A percentile compares a stretch with the other conserved stretches of the same genome.
phyloP scores from a whole-genome alignment of 2,329 filamentous ascomycete genomes.

The Salinomyces thailandicus region DNA sequence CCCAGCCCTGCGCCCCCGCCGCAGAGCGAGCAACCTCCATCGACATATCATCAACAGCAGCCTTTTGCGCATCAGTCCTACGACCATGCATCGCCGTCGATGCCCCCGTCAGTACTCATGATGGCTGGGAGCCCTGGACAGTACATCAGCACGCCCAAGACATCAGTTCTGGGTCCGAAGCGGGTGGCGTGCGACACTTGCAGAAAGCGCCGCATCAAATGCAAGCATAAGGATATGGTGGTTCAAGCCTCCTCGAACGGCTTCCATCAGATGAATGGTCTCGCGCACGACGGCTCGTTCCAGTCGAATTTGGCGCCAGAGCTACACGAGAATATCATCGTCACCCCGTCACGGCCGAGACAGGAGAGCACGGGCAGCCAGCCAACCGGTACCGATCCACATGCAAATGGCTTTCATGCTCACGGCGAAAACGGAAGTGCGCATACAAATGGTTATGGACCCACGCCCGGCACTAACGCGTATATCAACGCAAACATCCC shows the following conservation, averaged over 20 bases:
- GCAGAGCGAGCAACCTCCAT: constrained; percentile 6
- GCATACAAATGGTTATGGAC: constrained; percentile 5
- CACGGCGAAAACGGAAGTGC: constrained; percentile 6
- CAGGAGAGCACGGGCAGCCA: background rate
- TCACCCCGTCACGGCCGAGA: constrained; percentile 3
- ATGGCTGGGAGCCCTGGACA: constrained; percentile 20
- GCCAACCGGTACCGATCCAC: constrained; percentile 1
- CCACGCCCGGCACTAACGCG: constrained; percentile 23
- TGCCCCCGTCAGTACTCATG: constrained; percentile 17
- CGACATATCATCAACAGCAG: constrained; percentile 25
- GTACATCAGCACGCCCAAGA: constrained; percentile 42
- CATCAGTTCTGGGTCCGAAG: constrained; percentile 50
- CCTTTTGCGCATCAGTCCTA: constrained; percentile 15
- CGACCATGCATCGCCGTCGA: constrained; percentile 9
- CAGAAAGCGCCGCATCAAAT: constrained; percentile 50
- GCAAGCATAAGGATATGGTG: constrained; percentile 52
- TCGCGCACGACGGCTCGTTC: constrained; percentile 9
- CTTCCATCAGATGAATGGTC: constrained; percentile 8
- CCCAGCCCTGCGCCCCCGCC: constrained; percentile 11
- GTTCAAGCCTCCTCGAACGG: constrained; percentile 15
- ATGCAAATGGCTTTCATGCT: constrained; percentile 4
- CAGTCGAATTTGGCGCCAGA: constrained; percentile 12
- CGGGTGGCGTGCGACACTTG: constrained; percentile 53
- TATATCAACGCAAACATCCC: constrained; percentile 26
- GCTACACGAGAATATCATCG: constrained; percentile 20